Evolutionary conservation across 2,329 filamentous ascomycete species (phyloP).

Genomic region (Pleurostoma richardsiae): DNA sequence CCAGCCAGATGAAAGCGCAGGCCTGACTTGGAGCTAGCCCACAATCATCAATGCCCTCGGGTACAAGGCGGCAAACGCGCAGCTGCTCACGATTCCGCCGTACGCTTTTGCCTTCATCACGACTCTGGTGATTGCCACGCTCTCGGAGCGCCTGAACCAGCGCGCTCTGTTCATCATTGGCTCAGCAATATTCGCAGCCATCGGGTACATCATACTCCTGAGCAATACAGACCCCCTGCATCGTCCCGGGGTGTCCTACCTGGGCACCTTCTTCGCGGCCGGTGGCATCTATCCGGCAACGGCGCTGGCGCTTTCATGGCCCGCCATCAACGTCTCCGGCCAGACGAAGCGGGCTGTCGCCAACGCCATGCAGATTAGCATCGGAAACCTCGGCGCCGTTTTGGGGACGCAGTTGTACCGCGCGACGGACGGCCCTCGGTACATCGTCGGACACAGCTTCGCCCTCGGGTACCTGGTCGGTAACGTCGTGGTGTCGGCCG

Average conservation of each 20-base stretch:
- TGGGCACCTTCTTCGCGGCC: conserved; percentile 58
- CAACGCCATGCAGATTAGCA: conserved; percentile 67
- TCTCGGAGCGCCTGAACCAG: conserved; percentile 52
- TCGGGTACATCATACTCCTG: conserved; percentile 60
- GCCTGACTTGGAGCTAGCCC: conserved; percentile 22
- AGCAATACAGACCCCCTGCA: conserved; percentile 37
- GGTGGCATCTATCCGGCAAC: conserved; percentile 64
- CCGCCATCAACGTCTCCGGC: conserved; percentile 65
- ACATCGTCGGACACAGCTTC: conserved; percentile 61
- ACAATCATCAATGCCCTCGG: conserved; percentile 51
- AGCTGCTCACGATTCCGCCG: conserved; percentile 58
- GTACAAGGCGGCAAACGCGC: conserved; percentile 46
- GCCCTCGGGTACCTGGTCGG: conserved; percentile 58
- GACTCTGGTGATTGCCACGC: conserved; percentile 51
- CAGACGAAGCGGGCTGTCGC: conserved; percentile 66
- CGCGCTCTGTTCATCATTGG: conserved; percentile 61
- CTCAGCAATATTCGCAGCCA: conserved; percentile 48
- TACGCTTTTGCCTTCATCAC: conserved; percentile 59
- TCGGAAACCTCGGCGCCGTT: conserved; percentile 65
- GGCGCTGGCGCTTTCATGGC: conserved; percentile 62
- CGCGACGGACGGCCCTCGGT: conserved; percentile 53
- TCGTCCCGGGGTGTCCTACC: conserved; percentile 52
- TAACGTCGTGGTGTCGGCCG: conserved; percentile 48
- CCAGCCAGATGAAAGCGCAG: neutral
- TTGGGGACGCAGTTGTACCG: conserved; percentile 67